Evolutionary conservation across 2,329 filamentous ascomycete species (phyloP), one percentile per base, ranked within the genome.

Genomic region (Ceratocystis colombiana): DNA sequence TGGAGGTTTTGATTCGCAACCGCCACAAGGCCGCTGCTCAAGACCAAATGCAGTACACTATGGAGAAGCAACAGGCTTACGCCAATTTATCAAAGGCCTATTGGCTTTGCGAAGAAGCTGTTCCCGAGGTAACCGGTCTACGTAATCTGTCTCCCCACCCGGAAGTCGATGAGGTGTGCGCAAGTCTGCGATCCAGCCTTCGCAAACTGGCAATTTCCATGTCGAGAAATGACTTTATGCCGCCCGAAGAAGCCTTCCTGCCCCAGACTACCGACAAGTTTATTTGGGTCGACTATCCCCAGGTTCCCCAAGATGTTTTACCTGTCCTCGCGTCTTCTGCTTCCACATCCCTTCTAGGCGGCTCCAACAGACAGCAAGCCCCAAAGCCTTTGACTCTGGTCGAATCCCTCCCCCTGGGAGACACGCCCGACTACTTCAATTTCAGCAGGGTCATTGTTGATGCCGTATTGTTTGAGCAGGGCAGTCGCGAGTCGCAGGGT

Each of bases 1-100:
- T 96, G 64, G 92, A 96, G 73, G 75, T 77, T 12, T 79, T 87
- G 48, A 85, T 95, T 61, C 82, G 89, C 68, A 85, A 84, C 64
- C 81, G 84, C 5, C 81, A 86, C 37, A 76, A 78, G 45, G 79
- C 76, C 53, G 73, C 64, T 46, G 71, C 74, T 5, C 78, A 81
- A 3, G 80, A 84, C 68, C 78, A 84, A 70, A 77, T 80, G 72
- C 77, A 81, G 71, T 81, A 79, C 69, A 78, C 84, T 69, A 77
- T 82, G 69, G 74, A 83, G 68, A 79, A 82, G 70, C 86, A 88
- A 67, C 92, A 96, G 75, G 87, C 90, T 1, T 91, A 95, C 71
- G 82, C 93, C 1, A 90, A 96, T 74, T 78, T 96, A 63, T 87
- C 89, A 28, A 96, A 96, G 74, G 82, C 86, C 0, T 88, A 89